A percentile compares a stretch with the other conserved stretches of the same genome.
These are phyloP conservation scores for Fennellomyces sp. DNA, from an alignment of 371 early-diverging fungal genomes.

Conservation along the genomic window DNA sequence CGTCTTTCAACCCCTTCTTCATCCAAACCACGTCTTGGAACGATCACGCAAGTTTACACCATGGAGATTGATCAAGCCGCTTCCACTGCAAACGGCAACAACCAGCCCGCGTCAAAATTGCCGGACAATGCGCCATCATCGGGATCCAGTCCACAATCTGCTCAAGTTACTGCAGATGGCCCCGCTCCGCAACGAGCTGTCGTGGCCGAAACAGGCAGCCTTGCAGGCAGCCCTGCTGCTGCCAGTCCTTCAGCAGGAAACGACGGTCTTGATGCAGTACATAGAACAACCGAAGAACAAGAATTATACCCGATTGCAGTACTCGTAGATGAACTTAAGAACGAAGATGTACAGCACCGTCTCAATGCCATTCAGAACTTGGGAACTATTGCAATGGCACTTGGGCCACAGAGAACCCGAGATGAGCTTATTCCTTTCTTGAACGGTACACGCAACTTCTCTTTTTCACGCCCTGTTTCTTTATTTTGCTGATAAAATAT, in stretches of 20 bases:
- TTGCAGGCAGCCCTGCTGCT: not conserved
- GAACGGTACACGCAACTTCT: slow-evolving; percentile 81
- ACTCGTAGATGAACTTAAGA: slow-evolving; percentile 95
- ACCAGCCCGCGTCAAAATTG: not conserved
- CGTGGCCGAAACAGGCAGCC: not conserved
- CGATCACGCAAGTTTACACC: too few species aligned
- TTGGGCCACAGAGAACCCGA: slow-evolving; percentile 95
- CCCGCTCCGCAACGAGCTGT: not conserved
- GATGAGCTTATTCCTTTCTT: slow-evolving; percentile 97
- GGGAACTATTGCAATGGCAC: slow-evolving; percentile 93
- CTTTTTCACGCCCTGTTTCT: not conserved
- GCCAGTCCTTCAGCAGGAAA: not conserved
- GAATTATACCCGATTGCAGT: slow-evolving; percentile 90
- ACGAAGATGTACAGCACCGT: slow-evolving; percentile 93
- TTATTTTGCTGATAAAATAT: too few species aligned
- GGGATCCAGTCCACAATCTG: not conserved
- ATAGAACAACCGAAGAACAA: slow-evolving; percentile 38
- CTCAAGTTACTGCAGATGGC: not conserved
- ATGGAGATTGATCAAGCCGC: slow-evolving; percentile 16
- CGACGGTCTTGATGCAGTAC: not conserved
- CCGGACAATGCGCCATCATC: not conserved
- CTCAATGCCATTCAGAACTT: slow-evolving; percentile 93
- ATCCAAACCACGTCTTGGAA: too few species aligned
- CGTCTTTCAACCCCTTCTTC: too few species aligned
- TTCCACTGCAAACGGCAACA: not conserved